Conservation (phyloP, 768 basidiomycete species). For the Porpolomopsis calyptriformis region DNA sequence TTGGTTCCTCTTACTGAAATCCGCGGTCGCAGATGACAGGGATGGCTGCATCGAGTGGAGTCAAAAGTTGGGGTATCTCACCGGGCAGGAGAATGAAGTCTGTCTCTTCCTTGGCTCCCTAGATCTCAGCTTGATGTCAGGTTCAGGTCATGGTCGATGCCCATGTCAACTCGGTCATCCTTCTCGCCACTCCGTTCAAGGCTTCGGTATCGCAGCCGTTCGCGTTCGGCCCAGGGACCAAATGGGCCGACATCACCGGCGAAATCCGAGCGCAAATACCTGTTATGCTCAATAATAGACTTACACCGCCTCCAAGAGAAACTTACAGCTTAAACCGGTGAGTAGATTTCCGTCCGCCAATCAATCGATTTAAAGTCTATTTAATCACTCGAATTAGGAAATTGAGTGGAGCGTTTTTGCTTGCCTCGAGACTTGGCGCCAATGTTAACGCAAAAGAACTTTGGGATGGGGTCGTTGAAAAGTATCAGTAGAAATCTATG, state of each 20-base stretch:
- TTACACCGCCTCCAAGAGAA: conserved; percentile 89
- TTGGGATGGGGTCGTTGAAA: conserved; percentile 59
- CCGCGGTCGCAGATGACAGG: conserved; percentile 62
- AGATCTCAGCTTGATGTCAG: background rate
- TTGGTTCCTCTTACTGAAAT: conserved; percentile 77
- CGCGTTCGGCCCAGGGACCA: conserved; percentile 57
- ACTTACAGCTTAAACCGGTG: conserved; percentile 91
- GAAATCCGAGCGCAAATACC: conserved; percentile 77
- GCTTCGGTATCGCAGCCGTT: conserved; percentile 56
- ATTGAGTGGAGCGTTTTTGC: conserved; percentile 70
- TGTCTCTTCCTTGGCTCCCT: conserved; percentile 6
- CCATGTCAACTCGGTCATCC: conserved; percentile 71
- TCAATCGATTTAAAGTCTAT: no score
- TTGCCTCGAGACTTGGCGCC: conserved; percentile 67
- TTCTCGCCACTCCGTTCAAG: conserved; percentile 82
- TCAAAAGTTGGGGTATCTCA: conserved; percentile 78
- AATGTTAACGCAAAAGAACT: conserved; percentile 60
- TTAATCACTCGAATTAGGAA: conserved; percentile 37
- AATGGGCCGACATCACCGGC: conserved; percentile 63
- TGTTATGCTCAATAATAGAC: conserved; percentile 75
- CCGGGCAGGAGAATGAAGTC: conserved; percentile 78
- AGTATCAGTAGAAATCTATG: conserved; percentile 25
- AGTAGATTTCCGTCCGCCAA: conserved; percentile 16
- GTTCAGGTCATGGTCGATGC: conserved; percentile 73
- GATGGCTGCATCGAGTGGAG: conserved; percentile 63